Conservation (phyloP, 2,329 filamentous ascomycete genomes). For the Aureobasidium sp. region DNA sequence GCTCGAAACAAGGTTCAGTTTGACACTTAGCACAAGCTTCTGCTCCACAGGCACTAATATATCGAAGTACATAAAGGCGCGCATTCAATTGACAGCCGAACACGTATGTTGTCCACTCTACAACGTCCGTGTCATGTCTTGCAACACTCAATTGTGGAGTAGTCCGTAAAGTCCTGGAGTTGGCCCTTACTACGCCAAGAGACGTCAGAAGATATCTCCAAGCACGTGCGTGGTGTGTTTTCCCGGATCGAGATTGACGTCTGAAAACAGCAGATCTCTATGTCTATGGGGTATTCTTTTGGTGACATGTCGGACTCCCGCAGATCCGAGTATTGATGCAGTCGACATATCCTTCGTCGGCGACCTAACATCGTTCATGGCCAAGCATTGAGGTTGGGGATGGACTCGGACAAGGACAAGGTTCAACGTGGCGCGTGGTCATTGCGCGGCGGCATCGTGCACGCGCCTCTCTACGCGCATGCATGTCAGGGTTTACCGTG, state of each 20-base stretch:
- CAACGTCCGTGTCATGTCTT: background rate
- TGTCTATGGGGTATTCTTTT: too few species aligned
- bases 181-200: background rate
- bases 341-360: background rate
- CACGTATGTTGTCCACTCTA: conserved; percentile 6
- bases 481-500: conserved; percentile 10
- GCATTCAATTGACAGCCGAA: conserved; percentile 1
- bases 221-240: background rate
- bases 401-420: background rate
- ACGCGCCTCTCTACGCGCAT: background rate
- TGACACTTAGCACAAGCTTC: conserved; percentile 2
- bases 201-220: background rate
- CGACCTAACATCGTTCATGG: background rate
- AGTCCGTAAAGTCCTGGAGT: background rate
- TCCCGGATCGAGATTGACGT: background rate
- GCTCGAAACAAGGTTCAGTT: conserved; percentile 2
- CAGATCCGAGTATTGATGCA: background rate
- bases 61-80: background rate
- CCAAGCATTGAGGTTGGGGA: conserved; percentile 6
- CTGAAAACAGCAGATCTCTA: background rate
- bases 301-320: too few species aligned
- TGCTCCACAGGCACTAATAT: background rate
- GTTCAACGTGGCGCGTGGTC: background rate
- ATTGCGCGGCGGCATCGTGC: background rate
- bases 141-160: background rate